Conservation (phyloP, 1,139 yeast genomes). For the Taphrina wiesneri region DNA sequence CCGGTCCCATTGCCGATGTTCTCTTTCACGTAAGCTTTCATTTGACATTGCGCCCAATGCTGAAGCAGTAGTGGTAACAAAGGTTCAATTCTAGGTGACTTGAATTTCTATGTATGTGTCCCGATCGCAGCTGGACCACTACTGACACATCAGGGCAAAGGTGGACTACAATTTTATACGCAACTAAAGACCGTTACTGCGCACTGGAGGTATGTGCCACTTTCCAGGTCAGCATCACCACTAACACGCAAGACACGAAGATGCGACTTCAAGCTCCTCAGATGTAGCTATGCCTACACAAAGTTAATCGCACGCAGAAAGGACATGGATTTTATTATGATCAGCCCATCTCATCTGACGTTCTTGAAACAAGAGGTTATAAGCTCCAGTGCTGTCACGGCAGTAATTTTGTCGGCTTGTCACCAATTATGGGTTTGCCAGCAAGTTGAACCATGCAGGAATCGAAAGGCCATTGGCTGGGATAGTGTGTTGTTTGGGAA, state of each 20-base stretch:
- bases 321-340: no score
- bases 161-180: slow-evolving; percentile 70
- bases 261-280: slow-evolving; percentile 56
- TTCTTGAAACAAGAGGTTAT: no score
- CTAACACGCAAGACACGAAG: slow-evolving; percentile 47
- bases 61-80: slow-evolving; percentile 54
- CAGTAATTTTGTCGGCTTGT: no score
- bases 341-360: no score
- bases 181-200: slow-evolving; percentile 75
- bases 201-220: slow-evolving; percentile 54
- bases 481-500: no score
- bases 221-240: no score
- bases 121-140: not conserved
- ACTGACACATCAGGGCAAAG: slow-evolving; percentile 53
- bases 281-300: slow-evolving; percentile 68
- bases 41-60: not conserved
- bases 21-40: slow-evolving; percentile 56
- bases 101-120: slow-evolving; percentile 59
- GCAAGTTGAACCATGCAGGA: no score
- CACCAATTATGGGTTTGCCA: no score
- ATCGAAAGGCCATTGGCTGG: no score
- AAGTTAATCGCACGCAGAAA: not conserved
- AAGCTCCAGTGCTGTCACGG: no score
- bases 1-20: slow-evolving; percentile 87
- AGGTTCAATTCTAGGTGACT: slow-evolving; percentile 74